Evolutionary conservation across 2,329 filamentous ascomycete genomes (phyloP).

Genomic region (Diaporthe sp.): DNA sequence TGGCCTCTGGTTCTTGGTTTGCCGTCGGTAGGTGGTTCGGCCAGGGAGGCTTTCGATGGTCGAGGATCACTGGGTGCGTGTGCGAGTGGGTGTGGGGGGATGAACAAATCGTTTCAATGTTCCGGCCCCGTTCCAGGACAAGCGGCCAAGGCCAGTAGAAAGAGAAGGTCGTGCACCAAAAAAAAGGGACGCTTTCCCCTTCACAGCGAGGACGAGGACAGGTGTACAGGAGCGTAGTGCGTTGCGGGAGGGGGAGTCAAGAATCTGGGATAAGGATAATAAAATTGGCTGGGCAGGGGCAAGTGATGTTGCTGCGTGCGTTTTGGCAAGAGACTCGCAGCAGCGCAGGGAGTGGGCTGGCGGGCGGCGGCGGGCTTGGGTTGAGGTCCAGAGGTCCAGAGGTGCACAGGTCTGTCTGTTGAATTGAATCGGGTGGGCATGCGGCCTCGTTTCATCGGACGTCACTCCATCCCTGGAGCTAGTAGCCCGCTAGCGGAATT

Average conservation of each 20-base stretch:
- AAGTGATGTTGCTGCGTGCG: constrained; percentile 15
- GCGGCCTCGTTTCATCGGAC: constrained; percentile 30
- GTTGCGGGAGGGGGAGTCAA: constrained; percentile 28
- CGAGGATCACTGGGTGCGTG: constrained; percentile 25
- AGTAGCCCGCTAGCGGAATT: constrained; percentile 19
- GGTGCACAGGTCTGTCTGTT: too few species aligned
- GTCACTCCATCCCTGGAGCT: constrained; percentile 29
- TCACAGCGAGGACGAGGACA: constrained; percentile 28
- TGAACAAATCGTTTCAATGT: constrained; percentile 30
- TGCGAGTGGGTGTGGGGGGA: constrained; percentile 15
- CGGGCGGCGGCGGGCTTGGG: constrained; percentile 2
- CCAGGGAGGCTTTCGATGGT: constrained; percentile 27
- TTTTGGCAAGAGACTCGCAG: constrained; percentile 17
- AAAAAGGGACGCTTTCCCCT: constrained; percentile 23
- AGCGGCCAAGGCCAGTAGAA: constrained; percentile 11
- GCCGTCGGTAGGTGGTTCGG: constrained; percentile 11
- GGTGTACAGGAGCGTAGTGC: constrained; percentile 14
- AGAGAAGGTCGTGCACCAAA: constrained; percentile 22
- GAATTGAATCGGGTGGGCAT: constrained; percentile 18
- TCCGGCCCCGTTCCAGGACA: constrained; percentile 28
- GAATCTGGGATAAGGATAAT: constrained; percentile 32
- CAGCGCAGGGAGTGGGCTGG: constrained; percentile 21
- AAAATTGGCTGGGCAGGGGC: constrained; percentile 34
- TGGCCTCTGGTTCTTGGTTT: constrained; percentile 8
- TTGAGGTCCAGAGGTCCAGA: background rate